Conservation (phyloP, 495 filamentous ascomycete genomes). For the Penicillium desertorum region DNA sequence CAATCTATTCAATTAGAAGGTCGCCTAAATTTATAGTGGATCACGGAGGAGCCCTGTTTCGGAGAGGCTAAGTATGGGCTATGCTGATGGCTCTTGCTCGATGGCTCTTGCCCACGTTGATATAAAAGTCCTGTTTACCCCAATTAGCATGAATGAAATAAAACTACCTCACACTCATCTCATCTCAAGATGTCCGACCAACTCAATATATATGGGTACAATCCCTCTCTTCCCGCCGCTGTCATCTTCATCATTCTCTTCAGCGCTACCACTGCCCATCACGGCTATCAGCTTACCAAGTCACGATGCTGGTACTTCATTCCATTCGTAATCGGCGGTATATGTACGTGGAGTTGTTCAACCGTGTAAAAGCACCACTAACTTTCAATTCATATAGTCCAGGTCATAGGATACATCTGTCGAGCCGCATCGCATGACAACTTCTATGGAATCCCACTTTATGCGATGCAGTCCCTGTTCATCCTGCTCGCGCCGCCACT, state of each 20-base stretch:
- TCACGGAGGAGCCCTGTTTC: background rate
- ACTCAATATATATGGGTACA: conserved; percentile 30
- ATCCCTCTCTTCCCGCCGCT: conserved; percentile 23
- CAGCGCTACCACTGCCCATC: conserved; percentile 15
- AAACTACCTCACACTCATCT: background rate
- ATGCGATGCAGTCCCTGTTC: conserved; percentile 41
- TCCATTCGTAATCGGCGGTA: conserved; percentile 29
- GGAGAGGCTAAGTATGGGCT: background rate
- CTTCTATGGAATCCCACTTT: conserved; percentile 29
- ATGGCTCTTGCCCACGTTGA: background rate
- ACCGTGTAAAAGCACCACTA: background rate
- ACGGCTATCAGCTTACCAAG: conserved; percentile 24
- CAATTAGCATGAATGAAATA: background rate
- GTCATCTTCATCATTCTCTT: conserved; percentile 29
- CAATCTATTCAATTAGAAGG: background rate
- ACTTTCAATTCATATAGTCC: conserved; percentile 39
- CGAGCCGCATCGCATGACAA: conserved; percentile 41
- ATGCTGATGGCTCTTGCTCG: background rate
- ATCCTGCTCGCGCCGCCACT: conserved; percentile 51
- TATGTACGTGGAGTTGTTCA: conserved; percentile 20
- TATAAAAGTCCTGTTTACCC: conserved; percentile 5
- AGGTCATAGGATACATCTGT: conserved; percentile 59
- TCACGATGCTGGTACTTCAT: conserved; percentile 32
- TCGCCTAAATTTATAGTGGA: conserved; percentile 10
- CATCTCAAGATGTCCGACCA: conserved; percentile 13